A percentile compares a stretch with the other conserved stretches of the same genome.
These are phyloP conservation scores for Dysphania ambrosioides DNA, from an alignment of 148 eudicot genomes.

Conservation along the genomic window DNA sequence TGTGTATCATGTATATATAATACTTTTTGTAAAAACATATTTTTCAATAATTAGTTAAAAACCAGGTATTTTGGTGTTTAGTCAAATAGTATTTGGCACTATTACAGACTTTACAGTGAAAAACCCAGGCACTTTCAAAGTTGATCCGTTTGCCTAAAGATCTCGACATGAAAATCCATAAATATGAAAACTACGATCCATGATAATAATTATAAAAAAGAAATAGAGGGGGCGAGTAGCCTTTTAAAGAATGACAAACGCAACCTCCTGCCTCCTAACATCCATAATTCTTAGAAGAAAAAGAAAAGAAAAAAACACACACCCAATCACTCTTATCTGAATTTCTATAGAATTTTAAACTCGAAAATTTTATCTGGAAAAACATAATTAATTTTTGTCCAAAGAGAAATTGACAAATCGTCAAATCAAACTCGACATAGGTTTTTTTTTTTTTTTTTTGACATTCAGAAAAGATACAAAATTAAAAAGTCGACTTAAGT, in stretches of 20 bases:
- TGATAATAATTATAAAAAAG: not conserved
- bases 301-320: too few species aligned
- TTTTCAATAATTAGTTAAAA: too few species aligned
- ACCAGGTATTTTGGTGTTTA: not conserved
- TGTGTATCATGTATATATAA: too few species aligned
- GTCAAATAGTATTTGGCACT: not conserved
- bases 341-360: too few species aligned
- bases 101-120: not conserved
- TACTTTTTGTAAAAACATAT: too few species aligned
- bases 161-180: not conserved
- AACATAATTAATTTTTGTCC: not conserved
- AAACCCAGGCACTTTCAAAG: not conserved
- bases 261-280: not conserved
- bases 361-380: too few species aligned
- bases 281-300: too few species aligned
- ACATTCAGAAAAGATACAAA: too few species aligned
- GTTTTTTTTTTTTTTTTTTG: too few species aligned
- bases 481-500: too few species aligned
- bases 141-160: not conserved
- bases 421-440: constrained; percentile 8
- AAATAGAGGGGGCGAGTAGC: not conserved
- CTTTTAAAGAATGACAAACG: not conserved
- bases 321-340: too few species aligned
- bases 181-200: not conserved
- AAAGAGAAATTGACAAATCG: not conserved